phyloP scores from a whole-genome alignment of 2,329 filamentous ascomycete species.

The Penicillium frequentans region DNA sequence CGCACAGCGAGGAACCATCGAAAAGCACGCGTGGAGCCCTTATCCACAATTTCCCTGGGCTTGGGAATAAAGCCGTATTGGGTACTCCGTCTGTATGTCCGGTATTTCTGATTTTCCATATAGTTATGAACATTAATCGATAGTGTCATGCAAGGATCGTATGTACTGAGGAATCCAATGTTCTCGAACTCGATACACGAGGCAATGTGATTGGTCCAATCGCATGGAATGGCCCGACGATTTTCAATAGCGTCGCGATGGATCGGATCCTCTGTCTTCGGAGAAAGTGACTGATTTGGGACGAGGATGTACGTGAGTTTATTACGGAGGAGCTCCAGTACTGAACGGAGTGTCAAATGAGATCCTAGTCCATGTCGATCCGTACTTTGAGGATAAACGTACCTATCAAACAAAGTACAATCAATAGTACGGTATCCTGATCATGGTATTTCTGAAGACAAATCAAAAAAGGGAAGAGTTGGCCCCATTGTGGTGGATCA shows the following conservation, averaged over 20 bases:
- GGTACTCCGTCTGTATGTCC: not conserved
- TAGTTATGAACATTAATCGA: not conserved
- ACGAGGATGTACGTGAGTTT: not conserved
- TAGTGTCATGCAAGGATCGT: slow-evolving; percentile 9
- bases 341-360: not conserved
- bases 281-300: not conserved
- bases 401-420: too few relatives aligned
- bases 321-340: not conserved
- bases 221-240: slow-evolving; percentile 2
- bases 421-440: not conserved
- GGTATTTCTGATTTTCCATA: not conserved
- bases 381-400: too few relatives aligned
- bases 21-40: not conserved
- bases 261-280: slow-evolving; percentile 7
- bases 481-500: slow-evolving; percentile 17
- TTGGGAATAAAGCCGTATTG: not conserved
- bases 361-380: not conserved
- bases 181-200: slow-evolving; percentile 3
- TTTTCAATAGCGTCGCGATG: slow-evolving; percentile 15
- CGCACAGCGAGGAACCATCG: slow-evolving; percentile 13
- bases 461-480: not conserved
- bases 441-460: not conserved
- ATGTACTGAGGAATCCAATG: slow-evolving; percentile 7
- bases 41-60: slow-evolving; percentile 1
- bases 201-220: slow-evolving; percentile 9